Evolutionary conservation across 495 filamentous ascomycete genomes (phyloP), one percentile per base, ranked within the genome.

Genomic region (Tuber borchii): DNA sequence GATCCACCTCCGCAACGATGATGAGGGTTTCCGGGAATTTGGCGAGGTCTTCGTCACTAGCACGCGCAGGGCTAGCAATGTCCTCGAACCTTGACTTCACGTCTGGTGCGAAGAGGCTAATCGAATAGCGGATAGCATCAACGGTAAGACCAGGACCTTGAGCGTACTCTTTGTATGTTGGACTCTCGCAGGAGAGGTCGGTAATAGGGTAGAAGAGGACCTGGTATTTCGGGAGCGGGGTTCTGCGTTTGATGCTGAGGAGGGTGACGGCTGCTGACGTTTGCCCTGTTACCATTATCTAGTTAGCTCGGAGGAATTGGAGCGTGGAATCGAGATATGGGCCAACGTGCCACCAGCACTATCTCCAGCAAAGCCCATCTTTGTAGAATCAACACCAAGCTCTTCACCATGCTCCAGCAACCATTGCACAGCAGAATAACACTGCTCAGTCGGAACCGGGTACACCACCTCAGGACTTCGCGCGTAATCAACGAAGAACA

Each of bases 1-100:
- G 85, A 73, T 88, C 86, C 48, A 85, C 82, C 74, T 87, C 86
- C 20, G 85, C 84, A 16, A 83, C 84, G 69, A 86, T 83, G 14
- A 88, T 79, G 74, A 88, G 76, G 3, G 86, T 87, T 44, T 85
- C 83, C 17, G 87, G 86, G 74, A 87, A 78, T 10, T 82, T 74
- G 34, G 77, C 70, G 31, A 87, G 61, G 7, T 73, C 71, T 20
- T 77, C 76, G 16, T 76, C 73, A 5, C 61, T 76, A 48, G 82
- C 82, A 0, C 75, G 71, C 16, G 78, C 8, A 1, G 83, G 83
- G 20, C 78, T 75, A 3, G 79, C 83, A 39, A 82, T 70, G 34
- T 77, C 61, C 17, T 77, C 72, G 1, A 51, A 40, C n/a, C 80
- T 76, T 14, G 74, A 48, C 14, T 76, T 65, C 2, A n/a, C 44